Conservation (phyloP, 2,329 filamentous ascomycete genomes). For the Botrytis cinerea region DNA sequence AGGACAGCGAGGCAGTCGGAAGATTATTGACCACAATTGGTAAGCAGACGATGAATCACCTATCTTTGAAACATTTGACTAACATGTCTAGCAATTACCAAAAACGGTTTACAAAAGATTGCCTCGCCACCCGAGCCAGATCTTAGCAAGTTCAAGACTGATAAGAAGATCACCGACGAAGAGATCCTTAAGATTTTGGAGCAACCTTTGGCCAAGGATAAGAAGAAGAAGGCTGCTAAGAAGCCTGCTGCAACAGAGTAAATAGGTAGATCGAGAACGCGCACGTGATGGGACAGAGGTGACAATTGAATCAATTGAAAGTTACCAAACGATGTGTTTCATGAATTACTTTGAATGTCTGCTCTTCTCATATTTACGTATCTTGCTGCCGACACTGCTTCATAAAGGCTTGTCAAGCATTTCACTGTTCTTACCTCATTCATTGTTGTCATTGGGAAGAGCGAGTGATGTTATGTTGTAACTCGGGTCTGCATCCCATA, state of each 20-base stretch:
- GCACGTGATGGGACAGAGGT: slow-evolving; percentile 29
- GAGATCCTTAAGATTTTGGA: slow-evolving; percentile 94
- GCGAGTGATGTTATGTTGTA: not conserved
- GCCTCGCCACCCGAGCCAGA: slow-evolving; percentile 76
- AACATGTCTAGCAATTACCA: slow-evolving; percentile 74
- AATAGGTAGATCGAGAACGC: slow-evolving; percentile 43
- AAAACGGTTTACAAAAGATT: slow-evolving; percentile 91
- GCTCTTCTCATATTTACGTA: slow-evolving; percentile 23
- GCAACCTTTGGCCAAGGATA: slow-evolving; percentile 77
- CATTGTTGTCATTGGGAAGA: slow-evolving; percentile 4
- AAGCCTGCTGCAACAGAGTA: slow-evolving; percentile 40
- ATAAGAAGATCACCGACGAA: slow-evolving; percentile 97
- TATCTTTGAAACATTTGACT: slow-evolving; percentile 35
- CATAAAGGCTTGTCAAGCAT: slow-evolving; percentile 20
- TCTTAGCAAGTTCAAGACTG: slow-evolving; percentile 80
- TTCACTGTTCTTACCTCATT: slow-evolving; percentile 11
- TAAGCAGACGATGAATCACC: slow-evolving; percentile 53
- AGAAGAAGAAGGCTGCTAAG: slow-evolving; percentile 57
- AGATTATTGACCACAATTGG: slow-evolving; percentile 89
- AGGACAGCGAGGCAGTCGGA: slow-evolving; percentile 82
- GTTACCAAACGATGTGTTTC: slow-evolving; percentile 7
- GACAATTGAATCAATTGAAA: not conserved
- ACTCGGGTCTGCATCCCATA: slow-evolving; percentile 21
- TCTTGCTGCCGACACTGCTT: slow-evolving; percentile 30
- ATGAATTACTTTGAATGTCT: not conserved